phyloP scores from a whole-genome alignment of 305 asterid species.

The Rubia peregrina region DNA sequence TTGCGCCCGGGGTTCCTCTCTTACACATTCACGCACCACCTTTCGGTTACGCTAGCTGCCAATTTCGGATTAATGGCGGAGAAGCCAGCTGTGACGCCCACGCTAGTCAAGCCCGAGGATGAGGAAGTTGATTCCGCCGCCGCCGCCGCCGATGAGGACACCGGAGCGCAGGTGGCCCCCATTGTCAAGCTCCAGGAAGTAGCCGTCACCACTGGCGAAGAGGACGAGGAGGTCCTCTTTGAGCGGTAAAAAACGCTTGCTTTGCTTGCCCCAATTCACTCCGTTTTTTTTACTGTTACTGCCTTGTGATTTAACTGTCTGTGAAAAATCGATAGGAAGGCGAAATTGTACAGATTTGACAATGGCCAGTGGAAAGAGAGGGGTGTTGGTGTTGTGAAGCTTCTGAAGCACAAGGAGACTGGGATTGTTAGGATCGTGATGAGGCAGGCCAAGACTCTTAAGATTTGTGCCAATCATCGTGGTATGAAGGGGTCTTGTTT shows the following conservation, averaged over 20 bases:
- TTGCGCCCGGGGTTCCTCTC: background rate
- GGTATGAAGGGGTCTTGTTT: conserved; percentile 32
- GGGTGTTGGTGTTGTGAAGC: conserved; percentile 88
- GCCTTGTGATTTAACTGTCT: background rate
- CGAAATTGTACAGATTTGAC: conserved; percentile 83
- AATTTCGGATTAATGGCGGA: conserved; percentile 33
- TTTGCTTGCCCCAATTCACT: background rate
- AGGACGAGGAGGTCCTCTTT: conserved; percentile 53
- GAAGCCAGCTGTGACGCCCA: conserved; percentile 35
- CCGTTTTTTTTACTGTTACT: background rate
- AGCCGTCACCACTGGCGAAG: conserved; percentile 72
- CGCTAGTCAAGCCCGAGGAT: conserved; percentile 10
- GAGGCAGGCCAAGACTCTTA: conserved; percentile 93
- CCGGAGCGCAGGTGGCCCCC: conserved; percentile 79
- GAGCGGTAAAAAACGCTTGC: conserved; percentile 44
- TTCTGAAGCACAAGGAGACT: conserved; percentile 64
- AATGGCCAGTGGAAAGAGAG: conserved; percentile 96
- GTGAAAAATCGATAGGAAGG: conserved; percentile 43
- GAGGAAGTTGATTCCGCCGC: conserved; percentile 31
- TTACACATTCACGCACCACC: conserved; percentile 2
- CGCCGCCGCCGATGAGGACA: conserved; percentile 58
- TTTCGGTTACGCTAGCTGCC: background rate
- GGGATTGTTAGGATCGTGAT: conserved; percentile 81
- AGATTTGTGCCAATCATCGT: conserved; percentile 87
- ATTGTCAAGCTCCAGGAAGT: conserved; percentile 60